phyloP scores from a whole-genome alignment of 2,329 filamentous ascomycete genomes.

The Coniochaeta pulveracea region DNA sequence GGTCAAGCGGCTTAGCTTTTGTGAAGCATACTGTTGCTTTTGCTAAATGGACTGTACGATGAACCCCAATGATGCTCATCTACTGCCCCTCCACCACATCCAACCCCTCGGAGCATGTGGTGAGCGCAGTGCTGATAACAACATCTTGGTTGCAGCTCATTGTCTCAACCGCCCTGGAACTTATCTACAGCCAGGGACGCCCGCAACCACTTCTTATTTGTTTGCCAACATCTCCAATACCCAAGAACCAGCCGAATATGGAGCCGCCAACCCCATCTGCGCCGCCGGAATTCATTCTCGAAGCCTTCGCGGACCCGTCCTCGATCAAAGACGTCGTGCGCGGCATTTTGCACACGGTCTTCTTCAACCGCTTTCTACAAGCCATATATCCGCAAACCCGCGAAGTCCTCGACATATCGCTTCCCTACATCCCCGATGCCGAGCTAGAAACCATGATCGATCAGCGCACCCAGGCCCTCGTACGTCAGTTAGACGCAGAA shows the following conservation, averaged over 20 bases:
- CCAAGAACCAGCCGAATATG: constrained; percentile 26
- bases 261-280: constrained; percentile 36
- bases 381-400: constrained; percentile 70
- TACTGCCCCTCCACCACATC: not conserved
- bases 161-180: too few species aligned
- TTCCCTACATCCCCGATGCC: constrained; percentile 80
- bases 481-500: constrained; percentile 62
- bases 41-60: not conserved
- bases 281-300: constrained; percentile 86
- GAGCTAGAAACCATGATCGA: constrained; percentile 92
- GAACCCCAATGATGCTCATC: not conserved
- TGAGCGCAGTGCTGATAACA: not conserved
- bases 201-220: too few species aligned
- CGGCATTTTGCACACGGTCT: constrained; percentile 92
- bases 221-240: not conserved
- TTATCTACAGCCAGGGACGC: too few species aligned
- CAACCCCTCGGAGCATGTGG: too few species aligned
- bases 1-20: too few species aligned
- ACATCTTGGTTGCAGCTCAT: too few species aligned
- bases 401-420: constrained; percentile 81
- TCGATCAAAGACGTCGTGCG: constrained; percentile 89
- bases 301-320: constrained; percentile 82
- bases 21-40: too few species aligned
- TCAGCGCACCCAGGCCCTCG: constrained; percentile 67
- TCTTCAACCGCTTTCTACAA: constrained; percentile 97